Evolutionary conservation across 331 rosid genomes (phyloP).

Genomic region (Phaseolus coccineus): DNA sequence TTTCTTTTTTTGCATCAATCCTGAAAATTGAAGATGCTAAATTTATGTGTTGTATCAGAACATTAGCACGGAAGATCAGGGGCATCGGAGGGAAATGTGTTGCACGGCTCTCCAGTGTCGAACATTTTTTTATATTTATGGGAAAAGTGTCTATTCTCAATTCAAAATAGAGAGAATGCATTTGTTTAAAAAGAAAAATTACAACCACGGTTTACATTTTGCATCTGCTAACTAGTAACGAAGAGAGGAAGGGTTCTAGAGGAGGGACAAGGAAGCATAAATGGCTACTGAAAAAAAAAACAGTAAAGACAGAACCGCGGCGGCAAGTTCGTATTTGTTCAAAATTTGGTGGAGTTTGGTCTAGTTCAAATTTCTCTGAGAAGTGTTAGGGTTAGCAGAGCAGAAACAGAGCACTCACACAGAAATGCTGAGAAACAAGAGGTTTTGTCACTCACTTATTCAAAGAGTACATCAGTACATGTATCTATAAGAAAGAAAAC

Average conservation of each 20-base stretch:
- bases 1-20: neutral
- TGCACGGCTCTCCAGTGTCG: constrained; percentile 1
- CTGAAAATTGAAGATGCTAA: neutral
- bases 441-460: too few species aligned
- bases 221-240: neutral
- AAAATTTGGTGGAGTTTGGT: too few species aligned
- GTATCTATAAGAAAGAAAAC: too few species aligned
- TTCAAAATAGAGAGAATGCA: constrained; percentile 1
- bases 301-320: too few species aligned
- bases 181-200: neutral
- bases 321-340: too few species aligned
- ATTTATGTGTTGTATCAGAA: neutral
- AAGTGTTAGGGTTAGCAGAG: too few species aligned
- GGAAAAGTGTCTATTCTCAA: neutral
- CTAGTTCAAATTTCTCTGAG: too few species aligned
- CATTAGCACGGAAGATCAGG: constrained; percentile 8
- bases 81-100: neutral
- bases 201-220: too few species aligned
- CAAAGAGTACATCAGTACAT: too few species aligned
- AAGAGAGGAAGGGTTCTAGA: neutral
- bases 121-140: neutral
- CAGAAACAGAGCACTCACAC: too few species aligned
- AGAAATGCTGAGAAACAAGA: too few species aligned
- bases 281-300: neutral
- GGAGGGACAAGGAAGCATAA: neutral